These are phyloP conservation scores for Boletellus ananiceps DNA, from an alignment of 768 basidiomycete genomes.

Conservation along the genomic window DNA sequence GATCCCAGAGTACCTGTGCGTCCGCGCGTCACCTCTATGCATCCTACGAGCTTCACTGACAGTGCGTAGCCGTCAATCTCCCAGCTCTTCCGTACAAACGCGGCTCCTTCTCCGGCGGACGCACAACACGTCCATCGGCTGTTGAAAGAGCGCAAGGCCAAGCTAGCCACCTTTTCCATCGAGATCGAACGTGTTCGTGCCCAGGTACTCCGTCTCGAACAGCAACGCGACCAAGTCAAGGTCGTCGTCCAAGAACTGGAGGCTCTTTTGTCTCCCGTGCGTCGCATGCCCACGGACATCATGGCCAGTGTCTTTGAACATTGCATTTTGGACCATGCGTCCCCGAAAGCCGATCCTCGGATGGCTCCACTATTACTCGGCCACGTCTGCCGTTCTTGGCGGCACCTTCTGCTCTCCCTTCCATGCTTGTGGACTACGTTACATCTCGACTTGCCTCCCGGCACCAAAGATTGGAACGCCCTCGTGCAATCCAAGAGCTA, in stretches of 20 bases:
- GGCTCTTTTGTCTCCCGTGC: constrained; percentile 27
- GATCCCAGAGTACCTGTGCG: constrained; percentile 23
- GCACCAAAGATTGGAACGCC: constrained; percentile 20
- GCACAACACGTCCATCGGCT: constrained; percentile 11
- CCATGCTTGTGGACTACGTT: constrained; percentile 23
- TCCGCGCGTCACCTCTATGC: not conserved
- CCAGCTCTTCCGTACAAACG: constrained; percentile 27
- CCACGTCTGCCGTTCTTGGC: constrained; percentile 31
- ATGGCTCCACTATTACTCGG: constrained; percentile 23
- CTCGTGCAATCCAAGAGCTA: constrained; percentile 26
- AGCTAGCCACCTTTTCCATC: constrained; percentile 12
- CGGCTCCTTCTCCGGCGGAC: constrained; percentile 25
- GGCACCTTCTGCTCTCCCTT: constrained; percentile 27
- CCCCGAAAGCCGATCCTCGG: constrained; percentile 9
- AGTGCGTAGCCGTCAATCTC: constrained; percentile 21
- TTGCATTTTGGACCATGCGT: constrained; percentile 13
- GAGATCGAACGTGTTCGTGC: constrained; percentile 23
- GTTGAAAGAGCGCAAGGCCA: constrained; percentile 13
- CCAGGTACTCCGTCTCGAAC: constrained; percentile 18
- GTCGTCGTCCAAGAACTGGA: constrained; percentile 23
- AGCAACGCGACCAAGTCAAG: constrained; percentile 2
- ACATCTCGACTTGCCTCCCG: constrained; percentile 21
- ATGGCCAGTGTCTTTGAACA: constrained; percentile 26
- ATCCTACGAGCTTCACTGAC: not conserved
- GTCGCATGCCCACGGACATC: constrained; percentile 31